Percentiles rank a stretch among this genome's conserved stretches.
phyloP scores from a whole-genome alignment of 768 basidiomycete genomes.

The Russula dissimulans region DNA sequence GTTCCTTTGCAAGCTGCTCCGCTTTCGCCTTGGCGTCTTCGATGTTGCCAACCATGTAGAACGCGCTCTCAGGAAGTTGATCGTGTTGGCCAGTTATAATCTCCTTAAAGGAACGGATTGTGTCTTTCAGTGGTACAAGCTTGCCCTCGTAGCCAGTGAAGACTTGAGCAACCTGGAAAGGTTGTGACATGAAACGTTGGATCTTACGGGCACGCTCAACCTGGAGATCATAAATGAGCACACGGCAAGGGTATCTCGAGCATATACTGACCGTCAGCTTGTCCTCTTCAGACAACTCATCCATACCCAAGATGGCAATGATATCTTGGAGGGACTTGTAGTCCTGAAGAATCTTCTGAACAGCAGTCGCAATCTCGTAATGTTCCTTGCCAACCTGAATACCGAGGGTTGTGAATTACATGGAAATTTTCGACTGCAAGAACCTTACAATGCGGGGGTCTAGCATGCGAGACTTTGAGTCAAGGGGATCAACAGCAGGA shows the following conservation, averaged over 20 bases:
- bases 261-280: conserved; percentile 79
- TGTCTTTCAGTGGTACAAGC: conserved; percentile 94
- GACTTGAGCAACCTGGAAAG: conserved; percentile 99
- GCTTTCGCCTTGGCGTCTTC: conserved; percentile 97
- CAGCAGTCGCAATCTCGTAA: conserved; percentile 92
- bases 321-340: conserved; percentile 98
- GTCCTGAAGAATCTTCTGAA: conserved; percentile 95
- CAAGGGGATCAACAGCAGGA: conserved; percentile 98
- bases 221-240: conserved; percentile 28
- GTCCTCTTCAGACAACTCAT: conserved; percentile 99
- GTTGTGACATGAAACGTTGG: conserved; percentile 99
- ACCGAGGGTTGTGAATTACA: neutral
- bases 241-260: neutral
- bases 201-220: conserved; percentile 98
- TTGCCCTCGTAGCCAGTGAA: conserved; percentile 99
- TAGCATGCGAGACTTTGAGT: conserved; percentile 99
- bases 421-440: neutral
- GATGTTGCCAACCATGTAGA: conserved; percentile 98
- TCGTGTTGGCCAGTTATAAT: conserved; percentile 89
- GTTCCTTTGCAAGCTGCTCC: conserved; percentile 94
- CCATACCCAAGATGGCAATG: conserved; percentile 99
- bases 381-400: conserved; percentile 76
- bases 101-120: conserved; percentile 94
- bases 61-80: conserved; percentile 86
- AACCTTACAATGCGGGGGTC: conserved; percentile 91